Conservation (phyloP, 2,329 filamentous ascomycete genomes). For the Fusarium keratoplasticum region DNA sequence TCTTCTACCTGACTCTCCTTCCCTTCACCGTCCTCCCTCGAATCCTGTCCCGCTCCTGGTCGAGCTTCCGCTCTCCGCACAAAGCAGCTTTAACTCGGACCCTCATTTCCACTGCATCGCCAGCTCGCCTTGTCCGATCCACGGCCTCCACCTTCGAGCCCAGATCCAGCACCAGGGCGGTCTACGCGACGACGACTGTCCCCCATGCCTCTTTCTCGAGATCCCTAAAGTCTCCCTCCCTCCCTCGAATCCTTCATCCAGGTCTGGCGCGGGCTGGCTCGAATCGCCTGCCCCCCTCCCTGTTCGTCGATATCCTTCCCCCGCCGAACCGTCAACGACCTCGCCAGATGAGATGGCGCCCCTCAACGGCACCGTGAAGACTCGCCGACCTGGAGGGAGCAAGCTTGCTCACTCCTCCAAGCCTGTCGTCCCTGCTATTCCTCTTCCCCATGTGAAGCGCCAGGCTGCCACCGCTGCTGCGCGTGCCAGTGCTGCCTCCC, state of each 20-base stretch:
- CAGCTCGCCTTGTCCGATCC: constrained; percentile 25
- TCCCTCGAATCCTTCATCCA: constrained; percentile 33
- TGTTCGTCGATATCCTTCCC: constrained; percentile 33
- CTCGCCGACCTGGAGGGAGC: constrained; percentile 46
- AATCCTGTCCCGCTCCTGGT: constrained; percentile 25
- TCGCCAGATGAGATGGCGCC: constrained; percentile 48
- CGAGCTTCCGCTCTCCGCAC: constrained; percentile 37
- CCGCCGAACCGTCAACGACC: constrained; percentile 37
- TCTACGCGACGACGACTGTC: constrained; percentile 32
- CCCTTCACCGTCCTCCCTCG: constrained; percentile 10
- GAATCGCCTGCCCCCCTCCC: constrained; percentile 38
- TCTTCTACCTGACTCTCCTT: constrained; percentile 27
- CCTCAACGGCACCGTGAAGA: constrained; percentile 47
- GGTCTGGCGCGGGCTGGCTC: constrained; percentile 41
- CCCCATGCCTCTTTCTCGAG: constrained; percentile 49
- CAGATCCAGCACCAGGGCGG: constrained; percentile 29
- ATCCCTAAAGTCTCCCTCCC: constrained; percentile 45
- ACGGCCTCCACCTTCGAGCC: constrained; percentile 24
- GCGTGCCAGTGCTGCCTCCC: constrained; percentile 38
- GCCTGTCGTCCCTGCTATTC: constrained; percentile 53
- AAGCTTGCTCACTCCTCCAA: constrained; percentile 49
- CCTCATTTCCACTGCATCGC: constrained; percentile 36
- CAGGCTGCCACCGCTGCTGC: constrained; percentile 50
- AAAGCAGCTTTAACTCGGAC: constrained; percentile 31
- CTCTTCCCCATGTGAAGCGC: constrained; percentile 54